These are phyloP conservation scores for Cystobasidium slooffiae DNA, from an alignment of 1,284 basidiomycete genomes.

Conservation along the genomic window DNA sequence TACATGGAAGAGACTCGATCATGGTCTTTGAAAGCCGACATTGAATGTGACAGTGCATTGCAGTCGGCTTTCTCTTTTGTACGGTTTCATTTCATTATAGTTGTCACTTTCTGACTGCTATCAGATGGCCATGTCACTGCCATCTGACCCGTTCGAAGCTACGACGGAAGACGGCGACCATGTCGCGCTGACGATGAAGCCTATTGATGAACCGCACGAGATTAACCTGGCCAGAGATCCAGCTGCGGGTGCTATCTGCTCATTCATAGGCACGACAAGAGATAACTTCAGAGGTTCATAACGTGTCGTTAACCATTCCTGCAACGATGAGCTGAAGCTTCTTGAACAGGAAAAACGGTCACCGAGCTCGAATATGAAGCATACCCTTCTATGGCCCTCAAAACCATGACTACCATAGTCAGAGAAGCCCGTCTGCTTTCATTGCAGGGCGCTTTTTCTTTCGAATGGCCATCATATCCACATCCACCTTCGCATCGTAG, in stretches of 20 bases:
- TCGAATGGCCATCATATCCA: slow-evolving; percentile 23
- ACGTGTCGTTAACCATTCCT: slow-evolving; percentile 2
- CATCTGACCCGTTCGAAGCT: slow-evolving; percentile 6
- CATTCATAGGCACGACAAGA: slow-evolving; percentile 74
- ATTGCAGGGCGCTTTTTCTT: slow-evolving; percentile 42
- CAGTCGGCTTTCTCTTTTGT: background rate
- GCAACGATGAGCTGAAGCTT: background rate
- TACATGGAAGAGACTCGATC: background rate
- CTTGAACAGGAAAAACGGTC: slow-evolving; percentile 67
- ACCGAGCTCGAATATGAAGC: slow-evolving; percentile 75
- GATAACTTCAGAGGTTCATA: slow-evolving; percentile 64
- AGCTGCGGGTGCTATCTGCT: slow-evolving; percentile 70
- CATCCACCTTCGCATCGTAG: slow-evolving; percentile 12
- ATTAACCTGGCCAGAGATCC: slow-evolving; percentile 67
- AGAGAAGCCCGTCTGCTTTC: slow-evolving; percentile 60
- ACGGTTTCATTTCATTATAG: background rate
- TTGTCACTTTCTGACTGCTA: background rate
- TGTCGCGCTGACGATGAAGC: slow-evolving; percentile 67
- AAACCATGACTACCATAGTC: slow-evolving; percentile 71
- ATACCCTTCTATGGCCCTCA: slow-evolving; percentile 79
- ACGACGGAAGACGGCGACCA: slow-evolving; percentile 59
- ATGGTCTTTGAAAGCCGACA: background rate
- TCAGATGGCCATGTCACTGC: slow-evolving; percentile 7
- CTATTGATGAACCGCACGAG: slow-evolving; percentile 65
- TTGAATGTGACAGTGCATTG: too few relatives aligned